Evolutionary conservation across 192 early-diverging fungal species (phyloP).

Genomic region (Coemansia sp.): DNA sequence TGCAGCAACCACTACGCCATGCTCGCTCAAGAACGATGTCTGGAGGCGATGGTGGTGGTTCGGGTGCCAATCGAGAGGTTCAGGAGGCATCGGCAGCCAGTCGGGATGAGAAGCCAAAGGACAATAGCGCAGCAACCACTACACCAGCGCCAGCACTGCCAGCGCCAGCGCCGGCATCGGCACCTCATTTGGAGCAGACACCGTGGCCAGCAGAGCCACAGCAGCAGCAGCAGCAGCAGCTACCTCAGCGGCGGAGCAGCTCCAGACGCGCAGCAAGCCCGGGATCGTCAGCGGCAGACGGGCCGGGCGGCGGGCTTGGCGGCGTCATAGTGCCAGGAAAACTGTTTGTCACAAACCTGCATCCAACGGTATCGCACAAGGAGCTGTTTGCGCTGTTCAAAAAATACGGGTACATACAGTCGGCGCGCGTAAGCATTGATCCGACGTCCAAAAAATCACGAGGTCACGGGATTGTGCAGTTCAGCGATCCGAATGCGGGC

Average conservation of each 20-base stretch:
- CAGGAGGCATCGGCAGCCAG: background rate
- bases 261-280: background rate
- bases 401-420: slow-evolving; percentile 57
- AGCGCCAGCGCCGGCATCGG: background rate
- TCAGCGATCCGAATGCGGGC: slow-evolving; percentile 47
- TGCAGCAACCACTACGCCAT: slow-evolving; percentile 23
- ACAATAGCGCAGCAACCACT: background rate
- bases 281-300: slow-evolving; percentile 9
- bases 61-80: background rate
- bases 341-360: slow-evolving; percentile 57
- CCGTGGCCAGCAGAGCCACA: background rate
- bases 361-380: slow-evolving; percentile 55
- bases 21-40: slow-evolving; percentile 15
- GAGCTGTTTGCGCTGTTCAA: slow-evolving; percentile 59
- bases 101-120: background rate
- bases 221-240: slow-evolving; percentile 12
- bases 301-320: slow-evolving; percentile 39
- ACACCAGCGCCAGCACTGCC: slow-evolving; percentile 1
- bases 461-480: slow-evolving; percentile 54
- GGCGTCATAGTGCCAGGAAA: slow-evolving; percentile 53
- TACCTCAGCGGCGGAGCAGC: slow-evolving; percentile 12
- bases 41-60: background rate
- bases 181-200: background rate
- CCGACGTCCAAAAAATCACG: slow-evolving; percentile 45
- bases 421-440: slow-evolving; percentile 56